A percentile compares a stretch with the other conserved stretches of the same genome.
These are phyloP conservation scores for Mallotus repandus DNA, from an alignment of 441 rosid genomes.

Conservation along the genomic window DNA sequence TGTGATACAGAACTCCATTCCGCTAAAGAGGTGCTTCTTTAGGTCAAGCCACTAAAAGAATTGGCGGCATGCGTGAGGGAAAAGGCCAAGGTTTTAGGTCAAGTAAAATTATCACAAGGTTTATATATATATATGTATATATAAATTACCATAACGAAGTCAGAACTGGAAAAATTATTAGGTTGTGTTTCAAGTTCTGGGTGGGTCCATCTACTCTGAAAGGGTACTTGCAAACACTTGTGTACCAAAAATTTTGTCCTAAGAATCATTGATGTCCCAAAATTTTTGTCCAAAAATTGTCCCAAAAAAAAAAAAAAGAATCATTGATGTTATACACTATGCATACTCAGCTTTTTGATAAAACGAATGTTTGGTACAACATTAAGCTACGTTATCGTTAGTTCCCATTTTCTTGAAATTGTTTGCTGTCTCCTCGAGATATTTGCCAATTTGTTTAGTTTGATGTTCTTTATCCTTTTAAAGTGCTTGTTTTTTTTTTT, in stretches of 20 bases:
- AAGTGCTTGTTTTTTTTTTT: conserved; percentile 2
- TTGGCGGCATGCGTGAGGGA: conserved; percentile 38
- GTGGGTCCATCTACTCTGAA: neutral
- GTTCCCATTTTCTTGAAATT: neutral
- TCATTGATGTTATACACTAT: neutral
- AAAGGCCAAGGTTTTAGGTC: conserved; percentile 27
- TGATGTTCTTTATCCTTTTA: conserved; percentile 18
- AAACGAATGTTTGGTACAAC: too few species aligned
- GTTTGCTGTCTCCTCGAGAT: neutral
- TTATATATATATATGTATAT: too few species aligned
- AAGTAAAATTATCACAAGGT: neutral
- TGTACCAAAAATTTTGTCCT: neutral
- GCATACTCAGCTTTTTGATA: too few species aligned
- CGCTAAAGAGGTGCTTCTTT: conserved; percentile 2
- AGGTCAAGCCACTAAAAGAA: conserved; percentile 17
- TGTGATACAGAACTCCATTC: conserved; percentile 26
- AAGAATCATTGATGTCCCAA: neutral
- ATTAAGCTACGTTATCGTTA: neutral
- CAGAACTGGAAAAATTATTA: neutral
- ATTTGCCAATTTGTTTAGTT: neutral
- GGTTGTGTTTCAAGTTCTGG: neutral
- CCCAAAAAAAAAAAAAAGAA: too few species aligned
- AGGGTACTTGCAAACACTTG: neutral
- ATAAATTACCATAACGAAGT: neutral
- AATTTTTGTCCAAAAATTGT: too few species aligned